These are phyloP conservation scores for Helianthus tuberosus DNA, from an alignment of 129 eudicot species.

Conservation along the genomic window DNA sequence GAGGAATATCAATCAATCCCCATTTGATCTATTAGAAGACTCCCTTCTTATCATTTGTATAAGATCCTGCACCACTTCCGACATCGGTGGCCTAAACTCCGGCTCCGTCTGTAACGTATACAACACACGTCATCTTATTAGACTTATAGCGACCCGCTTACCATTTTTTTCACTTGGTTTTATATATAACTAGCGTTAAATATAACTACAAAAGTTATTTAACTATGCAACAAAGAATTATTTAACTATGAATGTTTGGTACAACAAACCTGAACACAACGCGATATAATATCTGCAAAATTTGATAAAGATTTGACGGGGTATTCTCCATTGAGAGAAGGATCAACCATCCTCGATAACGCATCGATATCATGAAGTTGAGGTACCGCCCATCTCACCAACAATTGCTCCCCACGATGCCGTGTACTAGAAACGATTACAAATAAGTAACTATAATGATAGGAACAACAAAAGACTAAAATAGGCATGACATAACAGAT, in stretches of 20 bases:
- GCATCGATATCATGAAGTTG: conserved; percentile 95
- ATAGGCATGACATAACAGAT: no score
- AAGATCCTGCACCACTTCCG: conserved; percentile 95
- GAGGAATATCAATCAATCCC: conserved; percentile 34
- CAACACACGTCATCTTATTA: background rate
- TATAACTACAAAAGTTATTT: no score
- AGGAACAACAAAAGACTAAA: background rate
- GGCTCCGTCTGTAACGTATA: conserved; percentile 70
- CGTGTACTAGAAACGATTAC: conserved; percentile 43
- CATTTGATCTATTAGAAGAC: conserved; percentile 61
- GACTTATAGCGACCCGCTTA: no score
- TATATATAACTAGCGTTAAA: no score
- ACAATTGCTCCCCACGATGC: conserved; percentile 81
- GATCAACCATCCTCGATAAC: conserved; percentile 88
- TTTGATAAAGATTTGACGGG: conserved; percentile 76
- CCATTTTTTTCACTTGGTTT: no score
- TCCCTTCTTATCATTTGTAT: conserved; percentile 73
- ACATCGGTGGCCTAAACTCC: conserved; percentile 91
- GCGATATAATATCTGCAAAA: conserved; percentile 88
- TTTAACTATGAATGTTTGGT: no score
- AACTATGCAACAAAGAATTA: no score
- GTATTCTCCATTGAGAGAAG: conserved; percentile 72
- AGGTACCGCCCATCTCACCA: conserved; percentile 94
- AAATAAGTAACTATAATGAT: background rate
- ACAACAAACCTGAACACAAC: conserved; percentile 73